Evolutionary conservation across 2,329 filamentous ascomycete genomes (phyloP).

Genomic region (Rachicladosporium sp.): DNA sequence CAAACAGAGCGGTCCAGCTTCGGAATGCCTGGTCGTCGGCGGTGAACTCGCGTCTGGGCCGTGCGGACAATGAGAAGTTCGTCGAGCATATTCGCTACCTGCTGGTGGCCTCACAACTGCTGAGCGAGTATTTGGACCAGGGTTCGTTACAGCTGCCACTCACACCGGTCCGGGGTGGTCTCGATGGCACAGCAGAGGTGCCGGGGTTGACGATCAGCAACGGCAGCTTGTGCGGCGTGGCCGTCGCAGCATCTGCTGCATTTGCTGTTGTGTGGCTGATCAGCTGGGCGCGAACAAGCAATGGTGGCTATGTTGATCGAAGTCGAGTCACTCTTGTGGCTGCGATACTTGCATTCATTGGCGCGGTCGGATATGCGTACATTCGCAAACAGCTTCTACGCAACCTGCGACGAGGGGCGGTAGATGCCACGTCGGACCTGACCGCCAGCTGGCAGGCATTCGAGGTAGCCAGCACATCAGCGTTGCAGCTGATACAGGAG

Average conservation of each 20-base stretch:
- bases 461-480: constrained; percentile 63
- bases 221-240: constrained; percentile 52
- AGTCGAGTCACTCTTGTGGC: constrained; percentile 37
- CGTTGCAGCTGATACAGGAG: constrained; percentile 75
- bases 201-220: constrained; percentile 21
- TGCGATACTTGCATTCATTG: constrained; percentile 40
- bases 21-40: constrained; percentile 42
- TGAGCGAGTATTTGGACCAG: constrained; percentile 51
- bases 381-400: constrained; percentile 71
- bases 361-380: constrained; percentile 55
- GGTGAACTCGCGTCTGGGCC: constrained; percentile 59
- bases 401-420: constrained; percentile 61
- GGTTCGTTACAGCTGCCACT: constrained; percentile 26
- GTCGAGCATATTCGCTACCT: constrained; percentile 88
- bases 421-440: constrained; percentile 56
- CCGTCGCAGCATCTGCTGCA: constrained; percentile 50
- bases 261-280: constrained; percentile 55
- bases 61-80: constrained; percentile 71
- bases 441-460: constrained; percentile 67
- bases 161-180: constrained; percentile 6
- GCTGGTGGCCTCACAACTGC: constrained; percentile 79
- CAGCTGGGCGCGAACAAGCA: constrained; percentile 53
- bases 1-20: constrained; percentile 10
- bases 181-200: constrained; percentile 13
- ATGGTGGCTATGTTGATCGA: constrained; percentile 42